These are phyloP conservation scores for Metroxylon sagu DNA, from an alignment of 176 grass and related monocot genomes.

Conservation along the genomic window DNA sequence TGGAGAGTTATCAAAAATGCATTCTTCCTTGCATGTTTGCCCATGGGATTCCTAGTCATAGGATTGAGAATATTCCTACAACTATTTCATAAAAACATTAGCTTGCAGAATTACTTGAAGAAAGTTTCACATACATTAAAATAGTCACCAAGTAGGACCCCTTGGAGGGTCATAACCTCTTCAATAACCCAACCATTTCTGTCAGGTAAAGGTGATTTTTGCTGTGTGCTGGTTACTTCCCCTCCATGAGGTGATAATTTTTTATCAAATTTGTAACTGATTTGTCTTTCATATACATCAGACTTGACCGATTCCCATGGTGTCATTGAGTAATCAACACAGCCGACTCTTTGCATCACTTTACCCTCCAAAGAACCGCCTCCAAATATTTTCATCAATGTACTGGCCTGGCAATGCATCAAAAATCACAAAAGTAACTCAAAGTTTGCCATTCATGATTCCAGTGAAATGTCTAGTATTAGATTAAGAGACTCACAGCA, in stretches of 20 bases:
- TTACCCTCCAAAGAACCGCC: constrained; percentile 66
- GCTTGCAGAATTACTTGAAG: background rate
- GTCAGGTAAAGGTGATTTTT: constrained; percentile 60
- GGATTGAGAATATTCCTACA: no score
- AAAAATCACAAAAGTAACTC: background rate
- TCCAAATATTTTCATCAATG: constrained; percentile 61
- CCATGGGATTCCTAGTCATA: no score
- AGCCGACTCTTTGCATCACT: constrained; percentile 81
- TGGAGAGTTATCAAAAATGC: no score
- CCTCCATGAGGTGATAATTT: constrained; percentile 70
- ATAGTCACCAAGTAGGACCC: constrained; percentile 75
- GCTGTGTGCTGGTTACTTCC: constrained; percentile 58
- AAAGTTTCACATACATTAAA: constrained; percentile 49
- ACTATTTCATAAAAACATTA: constrained; percentile 1
- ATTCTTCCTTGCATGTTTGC: no score
- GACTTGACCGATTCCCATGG: constrained; percentile 61
- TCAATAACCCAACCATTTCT: constrained; percentile 82
- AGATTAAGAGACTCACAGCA: constrained; percentile 33
- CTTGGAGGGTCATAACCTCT: constrained; percentile 77
- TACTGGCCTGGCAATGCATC: constrained; percentile 38
- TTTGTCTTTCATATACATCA: constrained; percentile 61
- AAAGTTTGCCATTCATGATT: no score
- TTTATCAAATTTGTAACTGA: constrained; percentile 61
- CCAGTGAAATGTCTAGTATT: no score
- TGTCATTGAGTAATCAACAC: constrained; percentile 55